Base-by-base conservation (phyloP, 352 stramenopile species). In the Phytophthora uliginosa region DNA sequence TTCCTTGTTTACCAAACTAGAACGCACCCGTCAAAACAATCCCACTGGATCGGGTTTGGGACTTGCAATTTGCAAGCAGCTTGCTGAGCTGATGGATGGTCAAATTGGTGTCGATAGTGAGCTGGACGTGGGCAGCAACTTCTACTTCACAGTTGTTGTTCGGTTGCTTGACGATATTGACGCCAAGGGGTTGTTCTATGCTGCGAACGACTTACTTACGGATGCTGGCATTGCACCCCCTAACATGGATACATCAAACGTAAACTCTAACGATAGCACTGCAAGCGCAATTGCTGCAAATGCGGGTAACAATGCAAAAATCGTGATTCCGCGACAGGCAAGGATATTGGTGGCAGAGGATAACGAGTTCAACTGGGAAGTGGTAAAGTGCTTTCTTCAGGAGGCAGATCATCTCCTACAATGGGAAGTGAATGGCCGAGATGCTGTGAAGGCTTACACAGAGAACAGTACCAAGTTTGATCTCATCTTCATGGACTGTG, bases 1-100 rank as follows among this genome's bases (percentile, higher is more conserved):
- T 59, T 93, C 83, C 18, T 71, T 94, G 9, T 97, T 95, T 65
- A 96, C 86, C 12, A 95, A 95, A 51, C 60, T 95, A 31, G 88
- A 95, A 66, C 83, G 85, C 13, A 95, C 88, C 7, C 78, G 83
- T 20, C 89, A 93, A 69, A 95, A 95, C 73, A 97, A 96, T 50
- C 89, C 89, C 33, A 96, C 89, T n/a, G 89, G 89, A 3, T 96
- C 89, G 15, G 91, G 91, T 7, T 74, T 97, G 8, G 91, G 91
- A 9, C 76, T 97, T 51, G 88, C 89, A 9, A 97, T 97, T 57
- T 97, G 89, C 67, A 96, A 96, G 67, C 88, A 96, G 64, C 86
- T 97, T 33, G 88, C 91, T 8, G 89, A 97, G 64, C 77, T 96
- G 22, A 97, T 97, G 91, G 90, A 93, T 63, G 91, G 91, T 7